Conservation (phyloP, 2,329 filamentous ascomycete genomes). For the Bipolaris zeicola region DNA sequence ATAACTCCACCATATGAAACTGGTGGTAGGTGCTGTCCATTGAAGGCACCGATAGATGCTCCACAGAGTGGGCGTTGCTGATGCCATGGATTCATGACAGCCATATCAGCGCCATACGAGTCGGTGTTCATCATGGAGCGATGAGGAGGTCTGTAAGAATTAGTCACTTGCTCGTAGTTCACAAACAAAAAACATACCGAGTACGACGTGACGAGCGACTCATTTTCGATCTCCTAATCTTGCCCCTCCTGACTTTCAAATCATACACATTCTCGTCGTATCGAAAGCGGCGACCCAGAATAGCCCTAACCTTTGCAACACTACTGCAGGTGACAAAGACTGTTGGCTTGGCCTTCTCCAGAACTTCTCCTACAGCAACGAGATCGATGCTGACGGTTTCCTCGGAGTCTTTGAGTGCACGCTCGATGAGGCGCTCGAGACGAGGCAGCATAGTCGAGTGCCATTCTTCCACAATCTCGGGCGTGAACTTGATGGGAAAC, state of each 20-base stretch:
- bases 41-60: conserved; percentile 90
- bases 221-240: conserved; percentile 66
- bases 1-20: conserved; percentile 91
- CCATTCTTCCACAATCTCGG: conserved; percentile 72
- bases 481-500: conserved; percentile 60
- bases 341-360: conserved; percentile 70
- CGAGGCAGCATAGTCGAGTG: conserved; percentile 73
- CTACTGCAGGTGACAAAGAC: conserved; percentile 79
- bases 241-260: conserved; percentile 74
- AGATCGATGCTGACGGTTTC: conserved; percentile 81
- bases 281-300: conserved; percentile 71
- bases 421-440: conserved; percentile 71
- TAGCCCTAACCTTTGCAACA: conserved; percentile 71
- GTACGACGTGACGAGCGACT: conserved; percentile 40
- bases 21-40: conserved; percentile 82
- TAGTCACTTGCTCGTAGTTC: not conserved
- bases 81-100: conserved; percentile 71
- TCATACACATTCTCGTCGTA: conserved; percentile 70
- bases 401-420: conserved; percentile 73
- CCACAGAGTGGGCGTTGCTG: conserved; percentile 81
- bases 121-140: conserved; percentile 50
- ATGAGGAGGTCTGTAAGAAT: conserved; percentile 35
- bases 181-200: conserved; percentile 10
- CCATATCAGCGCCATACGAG: conserved; percentile 44
- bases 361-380: conserved; percentile 72